Percentiles rank a stretch among this genome's conserved stretches.
phyloP scores from a whole-genome alignment of 495 filamentous ascomycete genomes.

The Gamarada debralockiae region DNA sequence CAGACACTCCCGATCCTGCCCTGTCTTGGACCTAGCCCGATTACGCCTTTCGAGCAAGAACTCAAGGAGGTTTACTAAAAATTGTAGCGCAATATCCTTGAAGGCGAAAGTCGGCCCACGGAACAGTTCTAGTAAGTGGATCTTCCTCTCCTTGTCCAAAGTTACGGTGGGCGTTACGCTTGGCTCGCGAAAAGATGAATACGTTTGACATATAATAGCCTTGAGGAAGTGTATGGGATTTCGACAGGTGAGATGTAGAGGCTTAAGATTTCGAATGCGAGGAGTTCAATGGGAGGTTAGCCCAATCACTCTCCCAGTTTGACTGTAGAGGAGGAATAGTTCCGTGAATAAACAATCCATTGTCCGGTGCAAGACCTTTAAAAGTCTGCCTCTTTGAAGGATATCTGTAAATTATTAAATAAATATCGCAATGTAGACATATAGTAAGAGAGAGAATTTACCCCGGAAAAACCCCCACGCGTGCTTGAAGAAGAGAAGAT shows the following conservation, averaged over 20 bases:
- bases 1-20: too few species aligned
- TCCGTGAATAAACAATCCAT: constrained; percentile 89
- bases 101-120: constrained; percentile 94
- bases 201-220: constrained; percentile 72
- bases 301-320: constrained; percentile 68
- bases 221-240: constrained; percentile 78
- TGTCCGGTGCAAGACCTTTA: constrained; percentile 85
- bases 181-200: constrained; percentile 79
- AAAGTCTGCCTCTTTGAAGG: constrained; percentile 89
- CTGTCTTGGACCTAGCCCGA: constrained; percentile 59
- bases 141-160: constrained; percentile 59
- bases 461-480: constrained; percentile 72
- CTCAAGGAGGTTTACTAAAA: constrained; percentile 93
- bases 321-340: constrained; percentile 62
- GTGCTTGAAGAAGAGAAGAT: too few species aligned
- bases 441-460: constrained; percentile 33
- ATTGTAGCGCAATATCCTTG: constrained; percentile 83
- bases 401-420: constrained; percentile 51
- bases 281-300: constrained; percentile 68
- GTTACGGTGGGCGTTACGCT: constrained; percentile 70
- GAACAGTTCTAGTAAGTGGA: constrained; percentile 90
- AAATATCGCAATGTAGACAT: not conserved
- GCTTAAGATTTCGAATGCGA: constrained; percentile 70
- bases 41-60: constrained; percentile 89
- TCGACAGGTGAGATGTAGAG: constrained; percentile 80